Conservation (phyloP, 2,329 filamentous ascomycete species). For the Trichoderma aggressivum region DNA sequence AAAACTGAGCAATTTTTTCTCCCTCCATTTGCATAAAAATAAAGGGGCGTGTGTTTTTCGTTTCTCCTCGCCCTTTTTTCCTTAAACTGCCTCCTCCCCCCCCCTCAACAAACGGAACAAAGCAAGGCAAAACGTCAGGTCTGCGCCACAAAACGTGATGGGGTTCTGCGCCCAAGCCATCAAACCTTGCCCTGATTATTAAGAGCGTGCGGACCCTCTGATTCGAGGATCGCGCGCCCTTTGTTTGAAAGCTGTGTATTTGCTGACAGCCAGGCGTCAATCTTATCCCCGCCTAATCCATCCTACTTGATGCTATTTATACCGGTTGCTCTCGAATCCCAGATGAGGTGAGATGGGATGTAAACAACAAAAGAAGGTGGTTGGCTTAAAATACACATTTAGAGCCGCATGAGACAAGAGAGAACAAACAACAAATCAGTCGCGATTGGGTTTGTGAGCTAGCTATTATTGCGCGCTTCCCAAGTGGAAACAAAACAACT, state of each 20-base stretch:
- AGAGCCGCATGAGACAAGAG: not conserved
- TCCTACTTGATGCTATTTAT: not conserved
- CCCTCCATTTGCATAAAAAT: not conserved
- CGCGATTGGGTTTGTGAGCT: not conserved
- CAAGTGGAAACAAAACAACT: not conserved
- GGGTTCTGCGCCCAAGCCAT: not conserved
- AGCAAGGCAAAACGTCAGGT: not conserved
- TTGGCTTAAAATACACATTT: not conserved
- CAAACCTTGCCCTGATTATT: constrained; percentile 16
- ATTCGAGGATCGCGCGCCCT: not conserved
- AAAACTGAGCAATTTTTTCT: not conserved
- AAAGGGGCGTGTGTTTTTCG: not conserved
- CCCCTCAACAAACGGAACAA: not conserved
- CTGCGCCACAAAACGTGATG: constrained; percentile 12
- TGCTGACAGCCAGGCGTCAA: constrained; percentile 7
- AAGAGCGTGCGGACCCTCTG: not conserved
- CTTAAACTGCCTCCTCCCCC: not conserved
- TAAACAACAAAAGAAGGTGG: not conserved
- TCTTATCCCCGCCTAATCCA: not conserved
- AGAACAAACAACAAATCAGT: not conserved
- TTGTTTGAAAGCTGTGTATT: not conserved
- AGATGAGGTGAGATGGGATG: constrained; percentile 1
- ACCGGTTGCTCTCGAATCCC: not conserved
- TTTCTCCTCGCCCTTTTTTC: not conserved
- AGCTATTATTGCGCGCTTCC: not conserved